Conservation (phyloP, 805 yeast species). For the Saturnispora diversa region DNA sequence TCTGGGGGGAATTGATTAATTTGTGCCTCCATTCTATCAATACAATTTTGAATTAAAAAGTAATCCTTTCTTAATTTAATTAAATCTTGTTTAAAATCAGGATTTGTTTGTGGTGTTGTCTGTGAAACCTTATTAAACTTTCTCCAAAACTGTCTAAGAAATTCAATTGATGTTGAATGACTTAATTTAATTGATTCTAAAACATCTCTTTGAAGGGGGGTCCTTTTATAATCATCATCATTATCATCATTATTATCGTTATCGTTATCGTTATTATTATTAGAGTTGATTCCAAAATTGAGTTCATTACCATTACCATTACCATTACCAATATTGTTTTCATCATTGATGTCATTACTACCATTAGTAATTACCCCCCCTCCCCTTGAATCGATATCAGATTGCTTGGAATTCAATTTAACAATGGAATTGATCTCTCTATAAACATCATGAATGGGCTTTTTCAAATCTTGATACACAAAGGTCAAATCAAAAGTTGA, state of each 20-base stretch:
- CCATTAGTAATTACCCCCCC: too few relatives aligned
- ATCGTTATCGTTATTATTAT: conserved; percentile 11
- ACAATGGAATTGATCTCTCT: conserved; percentile 40
- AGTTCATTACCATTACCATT: too few relatives aligned
- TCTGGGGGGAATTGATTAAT: conserved; percentile 16
- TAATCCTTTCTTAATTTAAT: conserved; percentile 37
- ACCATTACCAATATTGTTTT: too few relatives aligned
- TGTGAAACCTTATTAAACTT: conserved; percentile 39
- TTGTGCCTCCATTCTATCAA: conserved; percentile 35
- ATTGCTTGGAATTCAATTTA: conserved; percentile 47
- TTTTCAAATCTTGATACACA: conserved; percentile 21
- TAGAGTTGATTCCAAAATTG: conserved; percentile 7
- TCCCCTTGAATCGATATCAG: conserved; percentile 19
- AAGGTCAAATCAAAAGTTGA: conserved; percentile 22
- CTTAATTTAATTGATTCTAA: conserved; percentile 47
- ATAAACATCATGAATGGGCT: conserved; percentile 31
- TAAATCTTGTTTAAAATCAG: conserved; percentile 27
- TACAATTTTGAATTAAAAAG: conserved; percentile 40
- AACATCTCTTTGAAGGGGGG: conserved; percentile 22
- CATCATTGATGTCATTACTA: too few relatives aligned
- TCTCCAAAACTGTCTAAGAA: conserved; percentile 66
- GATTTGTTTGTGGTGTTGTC: conserved; percentile 24
- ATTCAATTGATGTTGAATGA: conserved; percentile 69
- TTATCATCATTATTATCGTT: conserved; percentile 3
- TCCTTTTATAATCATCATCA: conserved; percentile 24